Conservation (phyloP, 2,329 filamentous ascomycete species). For the Colletotrichum lupini region DNA sequence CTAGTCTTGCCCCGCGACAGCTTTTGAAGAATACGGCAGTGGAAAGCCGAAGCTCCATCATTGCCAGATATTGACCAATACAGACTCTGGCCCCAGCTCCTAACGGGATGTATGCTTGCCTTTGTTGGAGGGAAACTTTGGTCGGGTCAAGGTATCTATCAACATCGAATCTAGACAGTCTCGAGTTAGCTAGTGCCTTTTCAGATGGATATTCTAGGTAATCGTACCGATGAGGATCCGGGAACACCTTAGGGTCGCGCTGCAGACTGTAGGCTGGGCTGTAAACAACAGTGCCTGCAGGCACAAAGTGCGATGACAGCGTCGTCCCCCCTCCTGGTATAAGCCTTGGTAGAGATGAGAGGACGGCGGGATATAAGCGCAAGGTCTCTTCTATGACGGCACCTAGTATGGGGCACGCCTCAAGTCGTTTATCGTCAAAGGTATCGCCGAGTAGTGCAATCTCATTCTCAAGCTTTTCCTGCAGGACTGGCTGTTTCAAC, state of each 20-base stretch:
- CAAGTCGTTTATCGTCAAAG: constrained; percentile 46
- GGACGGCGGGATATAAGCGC: constrained; percentile 54
- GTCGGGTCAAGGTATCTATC: neutral
- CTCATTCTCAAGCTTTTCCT: constrained; percentile 47
- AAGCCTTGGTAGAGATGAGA: constrained; percentile 50
- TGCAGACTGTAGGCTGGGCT: constrained; percentile 61
- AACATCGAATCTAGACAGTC: constrained; percentile 29
- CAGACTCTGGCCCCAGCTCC: constrained; percentile 60
- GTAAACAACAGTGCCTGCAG: constrained; percentile 50
- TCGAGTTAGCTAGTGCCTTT: neutral
- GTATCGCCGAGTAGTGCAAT: constrained; percentile 39
- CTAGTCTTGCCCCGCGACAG: constrained; percentile 49
- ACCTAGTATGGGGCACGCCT: constrained; percentile 52
- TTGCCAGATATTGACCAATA: constrained; percentile 68
- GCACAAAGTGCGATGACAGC: constrained; percentile 51
- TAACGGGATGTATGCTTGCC: constrained; percentile 62
- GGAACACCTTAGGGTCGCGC: constrained; percentile 52
- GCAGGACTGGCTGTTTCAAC: constrained; percentile 43
- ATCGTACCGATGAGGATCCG: constrained; percentile 46
- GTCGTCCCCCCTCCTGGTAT: constrained; percentile 52
- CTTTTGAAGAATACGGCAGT: constrained; percentile 62
- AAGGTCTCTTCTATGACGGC: constrained; percentile 58
- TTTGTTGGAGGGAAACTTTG: constrained; percentile 48
- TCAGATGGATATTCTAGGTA: neutral
- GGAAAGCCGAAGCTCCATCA: constrained; percentile 64